These are phyloP conservation scores for Tardiomyces blankii DNA, from an alignment of 1,139 yeast genomes.

Conservation along the genomic window DNA sequence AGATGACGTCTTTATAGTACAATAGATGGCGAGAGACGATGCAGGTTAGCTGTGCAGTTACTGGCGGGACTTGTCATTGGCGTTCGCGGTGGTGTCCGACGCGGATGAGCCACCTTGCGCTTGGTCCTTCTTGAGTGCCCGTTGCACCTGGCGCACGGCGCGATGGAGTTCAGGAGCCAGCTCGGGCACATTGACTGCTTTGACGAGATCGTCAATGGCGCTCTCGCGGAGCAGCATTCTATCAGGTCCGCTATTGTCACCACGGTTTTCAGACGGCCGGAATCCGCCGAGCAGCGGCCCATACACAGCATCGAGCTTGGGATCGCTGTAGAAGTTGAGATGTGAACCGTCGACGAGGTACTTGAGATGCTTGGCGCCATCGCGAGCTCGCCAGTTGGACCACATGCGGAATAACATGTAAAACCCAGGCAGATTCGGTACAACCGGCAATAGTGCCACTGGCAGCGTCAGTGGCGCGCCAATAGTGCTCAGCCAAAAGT, in stretches of 20 bases:
- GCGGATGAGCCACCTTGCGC: too few relatives aligned
- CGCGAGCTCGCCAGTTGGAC: constrained; percentile 70
- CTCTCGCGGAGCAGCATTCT: constrained; percentile 12
- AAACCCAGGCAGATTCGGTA: constrained; percentile 94
- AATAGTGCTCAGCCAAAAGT: constrained; percentile 38
- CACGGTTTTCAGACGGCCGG: background rate
- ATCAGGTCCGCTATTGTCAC: constrained; percentile 5
- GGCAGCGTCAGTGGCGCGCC: constrained; percentile 77
- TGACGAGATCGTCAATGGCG: constrained; percentile 14
- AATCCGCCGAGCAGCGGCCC: background rate
- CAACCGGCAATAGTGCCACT: constrained; percentile 66
- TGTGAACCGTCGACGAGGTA: constrained; percentile 32
- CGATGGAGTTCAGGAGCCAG: constrained; percentile 18
- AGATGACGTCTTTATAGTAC: too few relatives aligned
- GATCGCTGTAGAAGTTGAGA: constrained; percentile 3
- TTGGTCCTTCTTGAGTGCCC: constrained; percentile 4
- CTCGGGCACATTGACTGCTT: constrained; percentile 15
- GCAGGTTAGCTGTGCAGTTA: too few relatives aligned
- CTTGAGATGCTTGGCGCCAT: constrained; percentile 62
- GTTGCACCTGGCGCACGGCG: constrained; percentile 17
- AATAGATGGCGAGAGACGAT: too few relatives aligned
- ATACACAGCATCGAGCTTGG: background rate
- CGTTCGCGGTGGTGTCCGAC: too few relatives aligned
- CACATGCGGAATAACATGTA: constrained; percentile 73
- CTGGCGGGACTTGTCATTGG: too few relatives aligned